phyloP scores from a whole-genome alignment of 75 land plant species.

The Selaginella moellendorffii region DNA sequence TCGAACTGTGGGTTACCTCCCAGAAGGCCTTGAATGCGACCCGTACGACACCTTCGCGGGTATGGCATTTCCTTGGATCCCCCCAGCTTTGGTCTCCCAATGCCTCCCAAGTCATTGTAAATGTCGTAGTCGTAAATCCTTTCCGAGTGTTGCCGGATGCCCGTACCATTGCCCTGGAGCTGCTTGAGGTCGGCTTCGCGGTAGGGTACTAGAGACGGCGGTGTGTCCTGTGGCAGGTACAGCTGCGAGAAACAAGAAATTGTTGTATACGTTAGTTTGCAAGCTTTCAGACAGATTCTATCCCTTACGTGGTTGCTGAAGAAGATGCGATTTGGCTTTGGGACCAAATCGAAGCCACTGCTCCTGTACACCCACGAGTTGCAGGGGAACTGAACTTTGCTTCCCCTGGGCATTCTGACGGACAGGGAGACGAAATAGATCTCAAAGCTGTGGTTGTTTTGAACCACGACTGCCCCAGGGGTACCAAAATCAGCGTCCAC shows the following conservation, averaged over 20 bases:
- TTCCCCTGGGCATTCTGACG: neutral
- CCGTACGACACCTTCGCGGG: constrained; percentile 43
- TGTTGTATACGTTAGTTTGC: neutral
- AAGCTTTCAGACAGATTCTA: neutral
- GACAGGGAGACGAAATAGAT: neutral
- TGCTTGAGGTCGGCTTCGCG: constrained; percentile 24
- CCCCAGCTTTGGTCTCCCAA: constrained; percentile 29
- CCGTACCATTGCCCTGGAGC: constrained; percentile 29
- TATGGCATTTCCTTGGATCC: constrained; percentile 28
- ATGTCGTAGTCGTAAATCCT: constrained; percentile 38
- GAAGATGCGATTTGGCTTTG: constrained; percentile 28
- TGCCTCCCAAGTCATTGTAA: constrained; percentile 39
- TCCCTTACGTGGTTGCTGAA: neutral
- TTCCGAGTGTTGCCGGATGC: constrained; percentile 24
- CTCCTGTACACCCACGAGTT: constrained; percentile 70
- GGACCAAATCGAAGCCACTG: constrained; percentile 26
- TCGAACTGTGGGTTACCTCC: too few species aligned
- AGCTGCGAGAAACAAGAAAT: constrained; percentile 16
- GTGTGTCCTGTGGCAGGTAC: constrained; percentile 31
- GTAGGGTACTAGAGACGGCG: constrained; percentile 15
- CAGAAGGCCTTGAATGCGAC: too few species aligned
- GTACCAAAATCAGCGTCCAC: neutral
- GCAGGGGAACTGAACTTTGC: constrained; percentile 45
- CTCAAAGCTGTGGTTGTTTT: neutral
- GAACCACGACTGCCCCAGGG: constrained; percentile 1